Evolutionary conservation across 208 protist genomes (phyloP), one percentile per base, ranked within the genome.

Genomic region (Acanthamoeba triangularis): DNA sequence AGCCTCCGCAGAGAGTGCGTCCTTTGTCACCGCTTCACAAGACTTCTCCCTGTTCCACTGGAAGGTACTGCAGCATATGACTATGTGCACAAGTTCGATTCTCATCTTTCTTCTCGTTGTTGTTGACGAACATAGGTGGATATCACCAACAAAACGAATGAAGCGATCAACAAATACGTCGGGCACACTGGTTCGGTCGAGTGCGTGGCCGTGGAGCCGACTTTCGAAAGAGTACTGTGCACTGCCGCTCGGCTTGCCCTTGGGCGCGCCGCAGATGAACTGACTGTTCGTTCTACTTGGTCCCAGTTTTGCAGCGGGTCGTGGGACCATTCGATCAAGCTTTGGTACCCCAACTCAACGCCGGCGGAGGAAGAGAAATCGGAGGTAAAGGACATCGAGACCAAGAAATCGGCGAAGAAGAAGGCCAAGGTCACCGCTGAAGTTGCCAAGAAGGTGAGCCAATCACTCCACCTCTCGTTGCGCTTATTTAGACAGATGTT

Each of bases 261-360:
- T 37, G 28, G 23, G 18, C 35, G 37, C 23, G 7, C 23, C 35
- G 52, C 52, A 47, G 41, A 6, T 10, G 41, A 6, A 47, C 41
- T 44, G 72, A 80, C 72, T 88, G 80, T 33, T 16, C 18, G 13
- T 37, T 56, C 41, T 0, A 0, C 6, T 16, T 80, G 7, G 52
- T 6, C 7, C 30, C 10, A 90, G 82, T 90, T 90, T 90, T 90
- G 82, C 56, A 69, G 52, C 20, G 82, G 82, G 2, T 59, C 82
- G 30, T 90, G 82, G 82, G 82, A 90, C 41, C 47, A 90, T 41
- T 52, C 82, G 37, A 90, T 90, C 56, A 90, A 90, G 56, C 8
- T 90, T 4, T 90, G 82, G 82, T 16, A 59, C 56, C 82, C 82
- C 5, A 90, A 30, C 10, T 90, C 82, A 18, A 67, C n/a, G 25